These are phyloP conservation scores for Pterothamnion heteromorphum DNA, from an alignment of 31 red algal species.

Conservation along the genomic window DNA sequence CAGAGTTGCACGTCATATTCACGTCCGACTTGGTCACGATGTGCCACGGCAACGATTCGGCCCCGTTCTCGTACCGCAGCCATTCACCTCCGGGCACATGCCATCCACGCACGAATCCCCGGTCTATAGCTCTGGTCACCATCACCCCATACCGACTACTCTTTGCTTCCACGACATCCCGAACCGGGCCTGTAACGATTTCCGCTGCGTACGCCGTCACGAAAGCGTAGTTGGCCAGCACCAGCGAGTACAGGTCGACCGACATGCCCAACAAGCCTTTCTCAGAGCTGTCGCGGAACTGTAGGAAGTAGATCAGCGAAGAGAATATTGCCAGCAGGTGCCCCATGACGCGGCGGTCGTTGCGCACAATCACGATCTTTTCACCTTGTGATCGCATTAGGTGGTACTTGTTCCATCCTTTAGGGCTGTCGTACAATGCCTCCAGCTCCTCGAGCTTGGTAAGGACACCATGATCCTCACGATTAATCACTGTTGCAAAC, in stretches of 20 bases:
- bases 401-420: slow-evolving; percentile 25
- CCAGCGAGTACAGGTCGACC: neutral
- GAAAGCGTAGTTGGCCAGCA: neutral
- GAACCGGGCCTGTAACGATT: neutral
- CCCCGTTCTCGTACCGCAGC: slow-evolving; percentile 10
- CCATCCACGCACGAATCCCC: neutral
- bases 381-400: neutral
- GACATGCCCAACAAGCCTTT: neutral
- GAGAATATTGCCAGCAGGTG: neutral
- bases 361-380: neutral
- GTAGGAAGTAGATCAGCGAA: neutral
- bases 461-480: neutral
- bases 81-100: neutral
- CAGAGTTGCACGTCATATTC: slow-evolving; percentile 12
- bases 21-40: neutral
- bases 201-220: neutral
- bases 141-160: slow-evolving; percentile 7
- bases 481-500: too few species aligned
- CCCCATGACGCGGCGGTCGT: neutral
- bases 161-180: slow-evolving; percentile 13
- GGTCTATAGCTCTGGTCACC: neutral
- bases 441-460: neutral
- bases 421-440: neutral
- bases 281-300: neutral
- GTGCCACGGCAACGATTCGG: neutral